Base-by-base conservation (phyloP, 2,329 filamentous ascomycete genomes). In the Clarireedia monteithiana region DNA sequence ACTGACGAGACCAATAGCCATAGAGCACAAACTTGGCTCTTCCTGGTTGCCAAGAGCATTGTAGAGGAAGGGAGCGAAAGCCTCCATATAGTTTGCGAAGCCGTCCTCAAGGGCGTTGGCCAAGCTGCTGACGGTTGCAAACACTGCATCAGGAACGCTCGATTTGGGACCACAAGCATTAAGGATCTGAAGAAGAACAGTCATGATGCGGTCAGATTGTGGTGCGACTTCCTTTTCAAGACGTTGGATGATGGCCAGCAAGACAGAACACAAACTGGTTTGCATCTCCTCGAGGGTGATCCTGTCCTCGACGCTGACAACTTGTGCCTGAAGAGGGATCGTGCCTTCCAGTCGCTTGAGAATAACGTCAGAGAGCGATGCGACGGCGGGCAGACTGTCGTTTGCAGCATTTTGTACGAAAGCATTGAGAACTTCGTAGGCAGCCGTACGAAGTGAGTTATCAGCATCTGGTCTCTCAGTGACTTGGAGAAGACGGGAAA, bases 261-360 rank as follows among this genome's bases (percentile, higher is more conserved):
- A 78, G 42, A 97, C 94, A 53, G 89, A 95, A 71, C 86, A 87
- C 67, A 99, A 79, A 71, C 91, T 96, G 51, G 91, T 96, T 76
- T 97, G 94, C 82, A 99, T 95, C 73, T 99, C 94, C 70, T 97
- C 91, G 4, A 99, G 80, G 5, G 89, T 95, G 63, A 97, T 90
- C 72, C 86, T 92, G 74, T 99, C 94, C 73, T 99, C 94, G 27
- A 96, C 89, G 69, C 91, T 96, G 64, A 97, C 91, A 58, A 97
- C 90, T 75, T 99, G 94, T 65, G 82, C 80, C 72, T 96, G 91
- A 74, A 99, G 84, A 36, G 86, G 85, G 53, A 97, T 78, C 0
- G 94, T 96, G 71, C 90, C 88, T 74, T 96, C 89, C 27, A 99
- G 78, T 58, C 94, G 88, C 75, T 95, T 88, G 59, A 99, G 82